phyloP scores from a whole-genome alignment of 2,329 filamentous ascomycete species.

The Aspergillus sp. region DNA sequence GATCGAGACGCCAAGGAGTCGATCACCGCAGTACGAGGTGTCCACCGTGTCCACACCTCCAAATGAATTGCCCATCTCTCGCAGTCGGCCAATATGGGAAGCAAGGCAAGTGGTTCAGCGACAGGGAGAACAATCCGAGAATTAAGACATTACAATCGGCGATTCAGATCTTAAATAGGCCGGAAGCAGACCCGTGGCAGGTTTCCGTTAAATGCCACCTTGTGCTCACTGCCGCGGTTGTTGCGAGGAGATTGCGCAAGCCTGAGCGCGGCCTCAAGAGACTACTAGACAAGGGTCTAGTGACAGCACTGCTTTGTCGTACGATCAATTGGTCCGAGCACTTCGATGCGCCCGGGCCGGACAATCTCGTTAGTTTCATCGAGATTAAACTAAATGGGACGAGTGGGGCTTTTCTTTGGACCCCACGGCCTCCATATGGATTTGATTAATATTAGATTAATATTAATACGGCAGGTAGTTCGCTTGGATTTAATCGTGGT shows the following conservation, averaged over 20 bases:
- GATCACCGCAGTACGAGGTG: conserved; percentile 17
- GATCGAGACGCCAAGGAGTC: conserved; percentile 24
- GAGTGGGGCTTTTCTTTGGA: neutral
- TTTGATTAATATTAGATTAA: neutral
- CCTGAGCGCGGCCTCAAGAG: neutral
- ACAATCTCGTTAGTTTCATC: neutral
- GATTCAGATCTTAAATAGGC: neutral
- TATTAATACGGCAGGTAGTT: neutral
- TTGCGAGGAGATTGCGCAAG: neutral
- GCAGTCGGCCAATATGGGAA: neutral
- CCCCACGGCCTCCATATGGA: neutral
- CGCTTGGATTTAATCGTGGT: neutral
- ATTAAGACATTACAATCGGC: neutral
- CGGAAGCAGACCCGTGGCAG: neutral
- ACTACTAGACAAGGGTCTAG: neutral
- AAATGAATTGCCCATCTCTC: neutral
- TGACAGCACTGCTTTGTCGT: neutral
- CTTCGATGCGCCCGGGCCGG: neutral
- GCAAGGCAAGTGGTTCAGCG: neutral
- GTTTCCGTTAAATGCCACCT: neutral
- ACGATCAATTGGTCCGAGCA: neutral
- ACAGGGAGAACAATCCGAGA: neutral
- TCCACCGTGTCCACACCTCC: neutral
- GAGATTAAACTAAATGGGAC: neutral
- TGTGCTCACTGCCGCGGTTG: neutral